Percentiles rank a stretch among this genome's conserved stretches.
phyloP scores from a whole-genome alignment of 2,329 filamentous ascomycete genomes.

The Verticillium isaacii region DNA sequence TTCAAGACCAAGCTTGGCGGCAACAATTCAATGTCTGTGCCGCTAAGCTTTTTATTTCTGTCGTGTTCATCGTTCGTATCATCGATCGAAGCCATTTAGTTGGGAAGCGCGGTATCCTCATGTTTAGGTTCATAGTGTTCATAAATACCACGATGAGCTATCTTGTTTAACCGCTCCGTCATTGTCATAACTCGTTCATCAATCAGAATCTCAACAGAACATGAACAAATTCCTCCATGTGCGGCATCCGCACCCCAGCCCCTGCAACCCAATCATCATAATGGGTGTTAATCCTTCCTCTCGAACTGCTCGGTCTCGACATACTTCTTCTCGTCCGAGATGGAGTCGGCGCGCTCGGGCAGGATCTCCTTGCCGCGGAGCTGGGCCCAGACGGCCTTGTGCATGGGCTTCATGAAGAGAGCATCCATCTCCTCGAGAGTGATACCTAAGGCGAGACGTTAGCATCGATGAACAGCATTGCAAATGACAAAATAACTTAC shows the following conservation, averaged over 20 bases:
- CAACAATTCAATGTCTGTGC: too few relatives aligned
- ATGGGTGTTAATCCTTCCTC: not conserved
- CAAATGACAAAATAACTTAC: slow-evolving; percentile 11
- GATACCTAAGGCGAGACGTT: slow-evolving; percentile 18
- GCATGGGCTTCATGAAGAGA: slow-evolving; percentile 22
- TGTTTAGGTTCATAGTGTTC: too few relatives aligned
- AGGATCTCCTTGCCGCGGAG: slow-evolving; percentile 9
- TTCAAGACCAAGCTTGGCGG: too few relatives aligned
- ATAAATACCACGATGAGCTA: too few relatives aligned
- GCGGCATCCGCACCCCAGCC: not conserved
- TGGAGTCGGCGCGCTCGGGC: slow-evolving; percentile 4
- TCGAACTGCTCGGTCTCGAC: slow-evolving; percentile 2
- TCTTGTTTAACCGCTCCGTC: too few relatives aligned
- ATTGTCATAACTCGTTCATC: too few relatives aligned
- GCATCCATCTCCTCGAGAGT: slow-evolving; percentile 44
- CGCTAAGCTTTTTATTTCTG: too few relatives aligned
- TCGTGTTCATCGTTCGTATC: too few relatives aligned
- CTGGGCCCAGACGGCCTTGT: slow-evolving; percentile 24
- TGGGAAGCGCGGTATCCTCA: too few relatives aligned
- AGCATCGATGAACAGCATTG: not conserved
- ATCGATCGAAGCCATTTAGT: too few relatives aligned
- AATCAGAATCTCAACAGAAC: not conserved
- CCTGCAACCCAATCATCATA: not conserved
- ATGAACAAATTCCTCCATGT: not conserved
- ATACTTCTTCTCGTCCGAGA: slow-evolving; percentile 8